Evolutionary conservation across 148 eudicot genomes (phyloP).

Genomic region (Tetragonia tetragonoides): DNA sequence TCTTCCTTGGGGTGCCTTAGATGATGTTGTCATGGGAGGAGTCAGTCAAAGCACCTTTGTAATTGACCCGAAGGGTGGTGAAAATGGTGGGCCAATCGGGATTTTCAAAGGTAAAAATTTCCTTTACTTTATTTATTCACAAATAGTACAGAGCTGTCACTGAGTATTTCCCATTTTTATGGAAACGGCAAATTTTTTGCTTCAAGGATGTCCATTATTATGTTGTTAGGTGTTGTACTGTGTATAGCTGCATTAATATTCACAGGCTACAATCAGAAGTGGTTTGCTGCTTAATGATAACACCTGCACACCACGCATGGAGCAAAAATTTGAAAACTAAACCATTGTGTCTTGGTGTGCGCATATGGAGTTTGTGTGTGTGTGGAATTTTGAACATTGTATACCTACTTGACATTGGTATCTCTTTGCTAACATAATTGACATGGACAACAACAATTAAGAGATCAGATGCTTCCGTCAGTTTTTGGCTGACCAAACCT

Average conservation of each 20-base stretch:
- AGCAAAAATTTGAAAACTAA: neutral
- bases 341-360: too few relatives aligned
- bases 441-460: neutral
- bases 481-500: neutral
- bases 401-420: neutral
- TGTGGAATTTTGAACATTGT: too few relatives aligned
- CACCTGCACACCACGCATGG: neutral
- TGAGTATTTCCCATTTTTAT: neutral
- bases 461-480: neutral
- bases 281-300: neutral
- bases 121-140: neutral
- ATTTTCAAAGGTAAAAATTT: constrained; percentile 59
- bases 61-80: constrained; percentile 76
- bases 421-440: neutral
- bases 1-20: constrained; percentile 96
- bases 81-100: constrained; percentile 75
- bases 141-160: neutral
- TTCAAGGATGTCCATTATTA: neutral
- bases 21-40: constrained; percentile 99
- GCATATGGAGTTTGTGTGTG: too few relatives aligned
- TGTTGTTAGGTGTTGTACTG: neutral
- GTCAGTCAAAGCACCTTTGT: constrained; percentile 83
- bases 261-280: neutral
- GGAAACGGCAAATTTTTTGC: neutral
- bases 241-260: neutral